Evolutionary conservation across 1,284 basidiomycete genomes (phyloP).

Genomic region (Apiotrichum akiyoshidainum): DNA sequence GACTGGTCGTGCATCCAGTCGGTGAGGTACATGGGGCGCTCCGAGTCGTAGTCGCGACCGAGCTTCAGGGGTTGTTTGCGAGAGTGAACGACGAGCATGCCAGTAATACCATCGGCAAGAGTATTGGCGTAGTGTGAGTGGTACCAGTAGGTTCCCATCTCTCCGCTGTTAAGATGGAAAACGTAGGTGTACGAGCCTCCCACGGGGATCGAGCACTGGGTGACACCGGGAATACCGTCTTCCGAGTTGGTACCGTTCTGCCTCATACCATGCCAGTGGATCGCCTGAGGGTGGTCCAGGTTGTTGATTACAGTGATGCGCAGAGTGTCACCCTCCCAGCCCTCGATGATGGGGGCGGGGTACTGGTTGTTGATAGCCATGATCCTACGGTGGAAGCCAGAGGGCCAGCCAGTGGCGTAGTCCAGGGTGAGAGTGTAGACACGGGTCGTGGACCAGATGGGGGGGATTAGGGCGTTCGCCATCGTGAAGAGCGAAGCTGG

Average conservation of each 20-base stretch:
- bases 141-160: constrained; percentile 39
- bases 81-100: constrained; percentile 33
- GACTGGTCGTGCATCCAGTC: constrained; percentile 38
- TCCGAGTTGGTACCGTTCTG: constrained; percentile 32
- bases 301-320: constrained; percentile 31
- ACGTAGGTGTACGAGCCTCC: constrained; percentile 55
- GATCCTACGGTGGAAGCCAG: constrained; percentile 18
- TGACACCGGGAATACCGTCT: constrained; percentile 38
- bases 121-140: constrained; percentile 37
- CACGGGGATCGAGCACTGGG: constrained; percentile 57
- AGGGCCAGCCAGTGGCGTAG: constrained; percentile 9
- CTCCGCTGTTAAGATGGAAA: constrained; percentile 24
- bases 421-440: constrained; percentile 9
- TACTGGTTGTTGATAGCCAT: constrained; percentile 18
- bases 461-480: not conserved
- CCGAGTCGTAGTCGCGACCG: constrained; percentile 28
- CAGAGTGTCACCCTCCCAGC: constrained; percentile 33
- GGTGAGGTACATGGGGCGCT: constrained; percentile 24
- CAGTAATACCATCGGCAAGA: constrained; percentile 33
- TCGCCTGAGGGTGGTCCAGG: constrained; percentile 24
- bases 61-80: constrained; percentile 22
- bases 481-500: constrained; percentile 6
- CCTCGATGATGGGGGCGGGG: constrained; percentile 35
- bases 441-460: not conserved
- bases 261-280: constrained; percentile 41